These are phyloP conservation scores for Eucalyptus erythrocorys DNA, from an alignment of 345 rosid genomes.

Conservation along the genomic window DNA sequence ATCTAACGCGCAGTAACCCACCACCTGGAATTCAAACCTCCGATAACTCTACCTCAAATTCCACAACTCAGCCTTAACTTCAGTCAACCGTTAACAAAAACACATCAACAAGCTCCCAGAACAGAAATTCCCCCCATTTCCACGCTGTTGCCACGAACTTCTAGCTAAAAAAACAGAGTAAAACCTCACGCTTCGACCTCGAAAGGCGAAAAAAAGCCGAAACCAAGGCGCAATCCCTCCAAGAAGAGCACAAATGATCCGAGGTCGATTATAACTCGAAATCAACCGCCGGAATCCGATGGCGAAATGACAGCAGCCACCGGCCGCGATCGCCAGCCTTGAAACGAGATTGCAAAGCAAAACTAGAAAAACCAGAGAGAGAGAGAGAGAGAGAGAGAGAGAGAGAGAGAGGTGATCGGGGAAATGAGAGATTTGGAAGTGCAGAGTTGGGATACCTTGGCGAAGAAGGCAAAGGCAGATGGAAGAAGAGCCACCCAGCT, in stretches of 20 bases:
- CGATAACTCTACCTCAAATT: not conserved
- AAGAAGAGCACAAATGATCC: not conserved
- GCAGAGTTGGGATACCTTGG: not conserved
- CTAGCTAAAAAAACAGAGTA: not conserved
- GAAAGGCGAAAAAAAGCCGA: not conserved
- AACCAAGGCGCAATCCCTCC: not conserved
- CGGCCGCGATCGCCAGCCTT: rapidly evolving
- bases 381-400: not conserved
- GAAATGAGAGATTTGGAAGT: not conserved
- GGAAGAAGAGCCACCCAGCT: not conserved
- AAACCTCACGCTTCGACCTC: not conserved
- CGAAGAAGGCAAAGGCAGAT: not conserved
- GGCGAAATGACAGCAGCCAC: not conserved
- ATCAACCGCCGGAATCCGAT: not conserved
- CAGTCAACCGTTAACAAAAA: not conserved
- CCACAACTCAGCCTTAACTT: not conserved
- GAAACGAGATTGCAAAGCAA: not conserved
- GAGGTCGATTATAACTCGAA: not conserved
- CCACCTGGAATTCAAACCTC: not conserved
- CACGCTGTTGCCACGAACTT: not conserved
- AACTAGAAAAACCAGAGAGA: not conserved
- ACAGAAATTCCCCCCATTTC: not conserved
- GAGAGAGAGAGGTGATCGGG: not conserved
- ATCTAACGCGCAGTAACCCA: not conserved
- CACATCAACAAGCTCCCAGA: not conserved